Evolutionary conservation across 768 basidiomycete genomes (phyloP).

Genomic region (Mycena haematopus): DNA sequence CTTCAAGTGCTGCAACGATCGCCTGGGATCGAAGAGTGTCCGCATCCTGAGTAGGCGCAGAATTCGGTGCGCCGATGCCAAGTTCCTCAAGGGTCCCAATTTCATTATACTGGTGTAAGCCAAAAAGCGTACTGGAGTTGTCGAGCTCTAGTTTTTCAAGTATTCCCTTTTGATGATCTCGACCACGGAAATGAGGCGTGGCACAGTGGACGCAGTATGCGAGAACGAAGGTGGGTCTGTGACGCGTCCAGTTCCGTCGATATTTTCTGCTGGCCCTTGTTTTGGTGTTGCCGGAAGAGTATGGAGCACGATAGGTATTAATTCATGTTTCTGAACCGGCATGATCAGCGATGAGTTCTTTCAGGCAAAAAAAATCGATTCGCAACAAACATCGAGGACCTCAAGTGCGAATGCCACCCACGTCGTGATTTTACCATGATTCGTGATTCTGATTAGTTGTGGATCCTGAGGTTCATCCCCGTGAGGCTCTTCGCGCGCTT

Average conservation of each 20-base stretch:
- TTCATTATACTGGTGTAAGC: slow-evolving; percentile 82
- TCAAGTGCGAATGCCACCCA: slow-evolving; percentile 62
- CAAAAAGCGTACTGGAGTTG: slow-evolving; percentile 48
- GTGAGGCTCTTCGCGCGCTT: slow-evolving; percentile 21
- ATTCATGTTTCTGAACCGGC: slow-evolving; percentile 50
- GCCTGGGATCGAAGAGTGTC: slow-evolving; percentile 39
- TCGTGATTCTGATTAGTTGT: slow-evolving; percentile 59
- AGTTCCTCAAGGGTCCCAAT: slow-evolving; percentile 61
- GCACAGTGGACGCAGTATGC: slow-evolving; percentile 49
- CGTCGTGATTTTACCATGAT: slow-evolving; percentile 57
- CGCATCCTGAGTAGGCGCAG: slow-evolving; percentile 24
- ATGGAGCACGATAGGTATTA: slow-evolving; percentile 60
- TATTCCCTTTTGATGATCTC: slow-evolving; percentile 90
- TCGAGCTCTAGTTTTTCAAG: slow-evolving; percentile 56
- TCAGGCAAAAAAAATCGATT: background rate
- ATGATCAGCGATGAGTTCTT: background rate
- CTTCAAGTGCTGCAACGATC: slow-evolving; percentile 55
- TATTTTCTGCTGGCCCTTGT: slow-evolving; percentile 11
- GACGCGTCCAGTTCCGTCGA: slow-evolving; percentile 9
- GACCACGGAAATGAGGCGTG: slow-evolving; percentile 75
- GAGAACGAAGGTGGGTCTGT: slow-evolving; percentile 33
- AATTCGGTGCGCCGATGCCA: slow-evolving; percentile 29
- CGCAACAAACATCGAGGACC: slow-evolving; percentile 54
- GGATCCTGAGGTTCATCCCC: slow-evolving; percentile 6
- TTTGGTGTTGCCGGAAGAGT: slow-evolving; percentile 53